Evolutionary conservation across 2,329 filamentous ascomycete species (phyloP), one percentile per base, ranked within the genome.

Genomic region (Rhynchosporium agropyri): DNA sequence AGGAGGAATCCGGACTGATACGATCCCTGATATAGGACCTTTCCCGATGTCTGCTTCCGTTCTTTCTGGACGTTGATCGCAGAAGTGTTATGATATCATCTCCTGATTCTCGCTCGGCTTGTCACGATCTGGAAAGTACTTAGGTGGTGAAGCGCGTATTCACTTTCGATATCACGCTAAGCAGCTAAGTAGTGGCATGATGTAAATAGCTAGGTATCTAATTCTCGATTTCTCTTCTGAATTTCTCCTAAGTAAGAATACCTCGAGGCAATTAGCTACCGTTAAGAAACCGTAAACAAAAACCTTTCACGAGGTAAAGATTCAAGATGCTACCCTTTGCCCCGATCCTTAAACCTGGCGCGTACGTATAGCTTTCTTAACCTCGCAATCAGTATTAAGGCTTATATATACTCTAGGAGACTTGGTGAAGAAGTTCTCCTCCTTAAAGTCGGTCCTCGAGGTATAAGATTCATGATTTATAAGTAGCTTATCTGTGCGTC

Each of bases 391-490:
- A 9, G 31, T 10, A 40, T 8, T 10, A 3, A 40, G 26, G 10
- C 50, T 53, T 5, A 53, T 7, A 6, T 13, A 8, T 46, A 20
- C 10, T 58, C 42, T 3, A 58, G 55, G 7, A 20, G 40, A 20
- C 43, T 58, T 12, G 65, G 68, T 4, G 26, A 31, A 7, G 61
- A 69, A 28, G 46, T 69, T 1, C 65, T 71, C 6, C 63, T 50
- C 2, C 55, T 72, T 13, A 50, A 50, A n/a, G 70, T 71, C 3
- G 72, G 71, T 13, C 53, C 59, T 6, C 55, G 67, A 38, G 29
- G 54, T 31, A 63, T 61, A n/a, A 48, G 61, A 12, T 73, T 71
- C 46, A n/a, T 60, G 3, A 28, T 72, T 10, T 70, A 72, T 42
- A 67, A 68, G 31, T 28, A 58, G 15, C 43, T 58, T 7, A 13